A percentile compares a stretch with the other conserved stretches of the same genome.
Evolutionary conservation across 768 basidiomycete genomes (phyloP).

Genomic region (Lactifluus rugatus): DNA sequence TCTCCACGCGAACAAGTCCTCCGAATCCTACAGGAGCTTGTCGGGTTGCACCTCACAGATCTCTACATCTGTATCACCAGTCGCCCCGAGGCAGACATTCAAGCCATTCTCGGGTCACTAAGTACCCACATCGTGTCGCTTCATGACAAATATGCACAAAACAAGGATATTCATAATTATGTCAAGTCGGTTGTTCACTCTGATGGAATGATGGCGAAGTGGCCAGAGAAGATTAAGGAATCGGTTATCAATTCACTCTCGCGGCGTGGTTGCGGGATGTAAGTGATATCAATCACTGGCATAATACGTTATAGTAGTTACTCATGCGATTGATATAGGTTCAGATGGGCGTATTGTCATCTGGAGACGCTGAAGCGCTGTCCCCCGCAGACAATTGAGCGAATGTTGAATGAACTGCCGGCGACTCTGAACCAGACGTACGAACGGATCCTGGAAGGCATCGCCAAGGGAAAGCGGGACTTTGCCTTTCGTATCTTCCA

Average conservation of each 20-base stretch:
- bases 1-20: not conserved
- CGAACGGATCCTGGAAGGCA: not conserved
- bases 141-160: not conserved
- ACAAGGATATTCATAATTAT: not conserved
- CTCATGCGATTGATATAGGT: not conserved
- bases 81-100: not conserved
- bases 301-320: not conserved
- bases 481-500: not conserved
- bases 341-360: not conserved
- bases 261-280: not conserved
- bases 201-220: not conserved
- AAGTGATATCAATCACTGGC: not conserved
- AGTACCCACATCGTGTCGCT: not conserved
- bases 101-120: not conserved
- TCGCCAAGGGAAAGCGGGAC: not conserved
- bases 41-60: not conserved
- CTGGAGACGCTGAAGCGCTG: not conserved
- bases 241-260: not conserved
- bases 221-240: not conserved
- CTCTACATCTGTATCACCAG: not conserved
- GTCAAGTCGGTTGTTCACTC: not conserved
- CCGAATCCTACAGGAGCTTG: not conserved
- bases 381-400: not conserved
- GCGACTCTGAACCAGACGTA: not conserved
- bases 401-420: not conserved